These are phyloP conservation scores for Citrus inodora DNA, from an alignment of 345 rosid species.

Conservation along the genomic window DNA sequence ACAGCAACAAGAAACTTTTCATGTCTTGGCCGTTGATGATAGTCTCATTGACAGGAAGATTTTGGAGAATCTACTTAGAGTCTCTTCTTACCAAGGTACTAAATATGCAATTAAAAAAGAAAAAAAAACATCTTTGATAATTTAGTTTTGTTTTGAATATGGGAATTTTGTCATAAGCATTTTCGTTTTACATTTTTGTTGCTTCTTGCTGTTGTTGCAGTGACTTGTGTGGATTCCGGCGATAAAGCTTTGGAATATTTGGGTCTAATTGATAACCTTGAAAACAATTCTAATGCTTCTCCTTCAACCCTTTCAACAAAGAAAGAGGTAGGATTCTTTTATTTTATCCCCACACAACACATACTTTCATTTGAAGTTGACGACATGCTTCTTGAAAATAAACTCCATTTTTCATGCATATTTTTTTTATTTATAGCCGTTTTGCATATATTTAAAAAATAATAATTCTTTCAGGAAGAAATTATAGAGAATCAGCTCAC, in stretches of 20 bases:
- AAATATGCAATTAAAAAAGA: no score
- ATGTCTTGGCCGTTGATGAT: constrained; percentile 63
- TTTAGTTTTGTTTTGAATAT: background rate
- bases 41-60: constrained; percentile 53
- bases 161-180: background rate
- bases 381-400: background rate
- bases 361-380: background rate
- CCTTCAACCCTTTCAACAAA: constrained; percentile 12
- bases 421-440: no score
- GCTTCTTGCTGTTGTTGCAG: constrained; percentile 20
- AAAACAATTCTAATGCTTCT: constrained; percentile 3
- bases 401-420: background rate
- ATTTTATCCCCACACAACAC: background rate
- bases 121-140: background rate
- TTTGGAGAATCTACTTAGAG: constrained; percentile 44
- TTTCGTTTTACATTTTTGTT: background rate
- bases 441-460: background rate
- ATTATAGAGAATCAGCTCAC: background rate
- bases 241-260: constrained; percentile 52
- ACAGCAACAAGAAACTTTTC: constrained; percentile 31
- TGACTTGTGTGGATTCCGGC: constrained; percentile 56
- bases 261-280: constrained; percentile 35
- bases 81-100: constrained; percentile 50
- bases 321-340: constrained; percentile 20
- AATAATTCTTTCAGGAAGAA: background rate